Evolutionary conservation across 2,329 filamentous ascomycete species (phyloP).

Genomic region (Peltaster fructicola): DNA sequence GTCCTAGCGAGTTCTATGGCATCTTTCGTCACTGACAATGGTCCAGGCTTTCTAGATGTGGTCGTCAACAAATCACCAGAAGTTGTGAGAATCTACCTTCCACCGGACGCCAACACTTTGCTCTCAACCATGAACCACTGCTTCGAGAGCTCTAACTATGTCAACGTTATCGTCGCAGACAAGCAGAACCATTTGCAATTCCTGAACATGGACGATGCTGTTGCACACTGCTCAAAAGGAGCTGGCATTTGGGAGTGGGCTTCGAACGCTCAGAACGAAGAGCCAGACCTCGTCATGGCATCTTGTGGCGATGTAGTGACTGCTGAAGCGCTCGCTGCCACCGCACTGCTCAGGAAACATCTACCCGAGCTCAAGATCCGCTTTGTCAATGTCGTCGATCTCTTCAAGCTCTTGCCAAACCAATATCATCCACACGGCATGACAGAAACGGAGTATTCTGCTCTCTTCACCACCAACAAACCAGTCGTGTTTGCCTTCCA

Average conservation of each 20-base stretch:
- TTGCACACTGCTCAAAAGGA: conserved; percentile 63
- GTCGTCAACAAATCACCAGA: conserved; percentile 66
- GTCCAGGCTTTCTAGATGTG: conserved; percentile 64
- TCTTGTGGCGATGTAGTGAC: conserved; percentile 60
- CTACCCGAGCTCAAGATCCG: conserved; percentile 58
- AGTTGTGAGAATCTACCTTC: conserved; percentile 64
- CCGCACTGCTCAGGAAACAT: conserved; percentile 52
- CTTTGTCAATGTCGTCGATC: conserved; percentile 63
- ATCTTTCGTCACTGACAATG: conserved; percentile 53
- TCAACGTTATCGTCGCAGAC: conserved; percentile 65
- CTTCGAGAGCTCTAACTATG: conserved; percentile 55
- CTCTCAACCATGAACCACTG: conserved; percentile 63
- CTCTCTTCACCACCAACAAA: conserved; percentile 54
- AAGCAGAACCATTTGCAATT: conserved; percentile 67
- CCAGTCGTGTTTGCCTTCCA: conserved; percentile 75
- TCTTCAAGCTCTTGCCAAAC: conserved; percentile 61
- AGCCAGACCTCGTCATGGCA: conserved; percentile 62
- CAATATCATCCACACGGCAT: conserved; percentile 58
- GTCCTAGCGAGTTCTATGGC: no score
- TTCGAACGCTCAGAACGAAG: conserved; percentile 47
- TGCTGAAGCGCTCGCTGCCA: conserved; percentile 56
- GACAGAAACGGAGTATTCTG: conserved; percentile 44
- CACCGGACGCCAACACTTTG: conserved; percentile 62
- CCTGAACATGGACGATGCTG: conserved; percentile 53
- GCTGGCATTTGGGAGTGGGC: conserved; percentile 65